Base-by-base conservation (phyloP, 805 yeast genomes). In the Isabelozyma gotoi region DNA sequence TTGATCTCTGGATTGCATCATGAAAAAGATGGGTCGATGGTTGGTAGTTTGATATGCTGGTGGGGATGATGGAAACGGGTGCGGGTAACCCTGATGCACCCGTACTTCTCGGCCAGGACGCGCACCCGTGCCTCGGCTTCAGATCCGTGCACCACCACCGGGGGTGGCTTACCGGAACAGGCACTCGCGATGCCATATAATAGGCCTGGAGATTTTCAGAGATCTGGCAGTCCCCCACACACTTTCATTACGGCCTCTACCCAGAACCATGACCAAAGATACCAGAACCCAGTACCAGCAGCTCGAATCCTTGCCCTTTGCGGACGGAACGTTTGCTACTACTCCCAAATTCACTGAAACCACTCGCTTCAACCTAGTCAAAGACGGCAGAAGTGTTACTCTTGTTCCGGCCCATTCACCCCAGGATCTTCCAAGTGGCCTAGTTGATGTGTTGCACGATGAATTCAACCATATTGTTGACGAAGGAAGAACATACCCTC, bases 401-500 rank as follows among this genome's bases (percentile, higher is more conserved):
- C 63, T 88, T 1, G 66, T 81, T 39, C 90, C 91, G 2, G 71
- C 83, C 36, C 77, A 79, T 47, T 62, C 72, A 7, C 43, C 68
- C 2, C 50, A 57, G 0, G 74, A 73, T 17, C 62, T 86, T 5
- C 90, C 95, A 0, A 51, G 47, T 1, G 61, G 65, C 0, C 63
- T 89, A 17, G 46, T 83, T 4, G 61, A 68, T 1, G 73, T 60
- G 33, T 54, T 87, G 48, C 70, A 62, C 43, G 58, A 64, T 3
- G 77, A 80, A 45, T 79, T 86, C 68, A 87, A 86, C 59, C 53
- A 59, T 12, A 88, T 86, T 42, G 74, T 90, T 5, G 85, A 77
- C 27, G 79, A 73, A 35, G 97, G 97, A 4, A 64, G 68, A 31
- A 88, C 96, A 0, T 89, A 90, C 52, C 95, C 96, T 0, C 71